These are phyloP conservation scores for Kondoa subrosea DNA, from an alignment of 768 basidiomycete species.

Conservation along the genomic window DNA sequence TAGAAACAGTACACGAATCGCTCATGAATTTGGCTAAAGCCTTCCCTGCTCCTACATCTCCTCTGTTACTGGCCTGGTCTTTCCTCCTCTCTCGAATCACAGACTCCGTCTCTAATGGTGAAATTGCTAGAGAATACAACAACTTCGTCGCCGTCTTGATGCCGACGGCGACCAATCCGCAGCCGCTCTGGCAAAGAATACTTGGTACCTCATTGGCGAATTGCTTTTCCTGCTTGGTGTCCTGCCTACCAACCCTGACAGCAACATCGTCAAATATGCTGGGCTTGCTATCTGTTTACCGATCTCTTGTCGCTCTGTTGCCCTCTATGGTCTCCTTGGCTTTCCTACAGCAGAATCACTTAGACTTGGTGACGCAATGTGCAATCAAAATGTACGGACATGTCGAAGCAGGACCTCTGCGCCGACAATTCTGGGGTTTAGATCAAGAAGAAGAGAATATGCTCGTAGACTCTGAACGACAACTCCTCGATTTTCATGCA, in stretches of 20 bases:
- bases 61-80: conserved; percentile 65
- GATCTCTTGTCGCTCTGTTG: conserved; percentile 20
- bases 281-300: conserved; percentile 28
- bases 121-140: conserved; percentile 26
- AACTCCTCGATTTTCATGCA: conserved; percentile 9
- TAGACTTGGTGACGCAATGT: conserved; percentile 51
- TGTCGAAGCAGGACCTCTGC: conserved; percentile 48
- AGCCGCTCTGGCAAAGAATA: conserved; percentile 22
- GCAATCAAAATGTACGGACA: conserved; percentile 57
- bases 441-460: conserved; percentile 30
- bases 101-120: conserved; percentile 17
- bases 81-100: conserved; percentile 53
- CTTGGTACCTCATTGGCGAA: conserved; percentile 18
- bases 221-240: conserved; percentile 15
- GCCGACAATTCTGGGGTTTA: conserved; percentile 61
- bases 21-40: conserved; percentile 53
- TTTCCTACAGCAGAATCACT: conserved; percentile 38
- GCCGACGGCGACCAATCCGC: conserved; percentile 5
- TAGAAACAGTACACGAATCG: conserved; percentile 39
- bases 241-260: conserved; percentile 4
- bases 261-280: conserved; percentile 22
- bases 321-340: conserved; percentile 22
- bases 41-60: conserved; percentile 47
- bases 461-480: neutral
- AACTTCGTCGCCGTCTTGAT: conserved; percentile 14